A percentile compares a stretch with the other conserved stretches of the same genome.
Conservation (phyloP, 192 early-diverging fungal species). For the Thamnidium elegans region DNA sequence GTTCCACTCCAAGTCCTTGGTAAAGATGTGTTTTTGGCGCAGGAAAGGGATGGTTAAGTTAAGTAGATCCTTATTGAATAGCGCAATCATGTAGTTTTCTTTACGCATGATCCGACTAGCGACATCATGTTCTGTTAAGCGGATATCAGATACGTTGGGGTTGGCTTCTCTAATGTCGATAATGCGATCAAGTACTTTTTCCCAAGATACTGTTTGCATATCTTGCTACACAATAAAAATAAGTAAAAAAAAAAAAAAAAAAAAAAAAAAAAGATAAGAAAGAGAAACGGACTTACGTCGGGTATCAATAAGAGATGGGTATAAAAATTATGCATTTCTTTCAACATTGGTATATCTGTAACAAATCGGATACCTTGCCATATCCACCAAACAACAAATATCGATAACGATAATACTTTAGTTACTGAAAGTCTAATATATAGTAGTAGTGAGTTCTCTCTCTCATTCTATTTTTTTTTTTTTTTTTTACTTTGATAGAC, state of each 20-base stretch:
- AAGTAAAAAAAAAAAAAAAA: not conserved
- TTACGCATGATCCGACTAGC: conserved; percentile 94
- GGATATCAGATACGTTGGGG: conserved; percentile 47
- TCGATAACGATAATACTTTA: conserved; percentile 54
- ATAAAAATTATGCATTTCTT: conserved; percentile 85
- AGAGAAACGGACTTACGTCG: conserved; percentile 49
- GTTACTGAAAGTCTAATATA: conserved; percentile 52
- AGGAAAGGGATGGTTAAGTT: conserved; percentile 75
- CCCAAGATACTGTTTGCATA: conserved; percentile 86
- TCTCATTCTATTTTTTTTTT: not conserved
- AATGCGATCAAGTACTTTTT: conserved; percentile 75
- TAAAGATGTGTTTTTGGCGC: conserved; percentile 63
- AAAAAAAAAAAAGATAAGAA: conserved; percentile 3
- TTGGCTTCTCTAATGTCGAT: conserved; percentile 70
- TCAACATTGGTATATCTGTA: conserved; percentile 68
- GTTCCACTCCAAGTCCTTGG: conserved; percentile 91
- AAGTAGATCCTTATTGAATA: conserved; percentile 91
- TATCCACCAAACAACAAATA: conserved; percentile 74
- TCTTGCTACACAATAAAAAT: conserved; percentile 51
- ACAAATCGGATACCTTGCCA: conserved; percentile 67
- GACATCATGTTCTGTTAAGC: conserved; percentile 70
- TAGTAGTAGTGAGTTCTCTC: not conserved
- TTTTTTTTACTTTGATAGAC: conserved; percentile 53
- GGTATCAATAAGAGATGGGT: conserved; percentile 73
- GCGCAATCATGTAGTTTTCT: conserved; percentile 95